Evolutionary conservation across 2,329 filamentous ascomycete species (phyloP).

Genomic region (Didymella lethalis): DNA sequence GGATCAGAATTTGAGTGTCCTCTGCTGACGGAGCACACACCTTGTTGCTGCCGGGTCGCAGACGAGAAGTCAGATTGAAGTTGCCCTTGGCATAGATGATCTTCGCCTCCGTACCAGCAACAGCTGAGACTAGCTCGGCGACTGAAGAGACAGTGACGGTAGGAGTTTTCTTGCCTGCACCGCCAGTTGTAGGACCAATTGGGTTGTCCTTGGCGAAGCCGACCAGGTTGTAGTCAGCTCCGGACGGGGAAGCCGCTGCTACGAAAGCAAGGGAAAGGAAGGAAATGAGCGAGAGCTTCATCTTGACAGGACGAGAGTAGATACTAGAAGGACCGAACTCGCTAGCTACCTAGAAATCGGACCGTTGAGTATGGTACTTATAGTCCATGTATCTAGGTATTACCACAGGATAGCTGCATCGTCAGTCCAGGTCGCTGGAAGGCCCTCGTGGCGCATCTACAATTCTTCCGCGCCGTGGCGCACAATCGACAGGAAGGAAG

Average conservation of each 20-base stretch:
- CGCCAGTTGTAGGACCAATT: constrained; percentile 45
- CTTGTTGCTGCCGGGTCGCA: constrained; percentile 56
- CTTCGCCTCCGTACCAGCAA: constrained; percentile 34
- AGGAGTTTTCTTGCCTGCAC: constrained; percentile 37
- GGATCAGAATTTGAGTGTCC: constrained; percentile 40
- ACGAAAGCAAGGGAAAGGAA: constrained; percentile 29
- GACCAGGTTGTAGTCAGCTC: constrained; percentile 38
- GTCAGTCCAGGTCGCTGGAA: constrained; percentile 11
- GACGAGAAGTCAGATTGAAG: constrained; percentile 53
- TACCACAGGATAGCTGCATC: constrained; percentile 1
- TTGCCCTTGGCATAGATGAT: constrained; percentile 57
- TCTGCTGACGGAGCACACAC: neutral
- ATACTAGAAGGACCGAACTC: constrained; percentile 5
- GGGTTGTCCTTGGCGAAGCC: constrained; percentile 48
- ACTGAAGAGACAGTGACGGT: constrained; percentile 42
- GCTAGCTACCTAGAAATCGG: constrained; percentile 5
- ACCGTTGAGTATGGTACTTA: constrained; percentile 17
- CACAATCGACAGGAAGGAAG: constrained; percentile 2
- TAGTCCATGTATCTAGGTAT: constrained; percentile 3
- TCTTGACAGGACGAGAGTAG: constrained; percentile 13
- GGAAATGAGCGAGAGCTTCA: constrained; percentile 39
- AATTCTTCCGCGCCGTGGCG: constrained; percentile 29
- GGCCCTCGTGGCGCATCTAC: constrained; percentile 2
- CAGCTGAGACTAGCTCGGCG: constrained; percentile 38
- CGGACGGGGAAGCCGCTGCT: constrained; percentile 30